Conservation (phyloP, 805 yeast species). For the Candida vartiovaarae region DNA sequence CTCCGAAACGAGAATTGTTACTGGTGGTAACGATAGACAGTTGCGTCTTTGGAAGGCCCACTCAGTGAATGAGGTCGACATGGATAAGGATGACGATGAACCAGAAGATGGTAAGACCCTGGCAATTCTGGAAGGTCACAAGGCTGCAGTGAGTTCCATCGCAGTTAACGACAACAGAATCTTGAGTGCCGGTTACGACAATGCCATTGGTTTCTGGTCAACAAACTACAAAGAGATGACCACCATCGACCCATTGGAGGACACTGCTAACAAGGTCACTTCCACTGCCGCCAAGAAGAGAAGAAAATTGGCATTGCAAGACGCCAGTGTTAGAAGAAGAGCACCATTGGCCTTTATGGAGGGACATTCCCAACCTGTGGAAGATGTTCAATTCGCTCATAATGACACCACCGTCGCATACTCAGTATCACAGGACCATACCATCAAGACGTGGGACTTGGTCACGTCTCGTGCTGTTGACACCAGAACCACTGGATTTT, state of each 20-base stretch:
- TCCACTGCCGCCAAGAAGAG: conserved; percentile 86
- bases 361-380: conserved; percentile 84
- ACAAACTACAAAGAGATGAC: conserved; percentile 81
- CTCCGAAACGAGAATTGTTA: conserved; percentile 64
- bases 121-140: conserved; percentile 87
- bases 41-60: conserved; percentile 81
- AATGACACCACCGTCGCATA: conserved; percentile 78
- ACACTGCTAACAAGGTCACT: conserved; percentile 39
- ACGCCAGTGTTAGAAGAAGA: conserved; percentile 69
- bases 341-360: conserved; percentile 75
- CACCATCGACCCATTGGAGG: conserved; percentile 42
- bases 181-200: conserved; percentile 80
- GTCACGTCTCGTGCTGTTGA: conserved; percentile 81
- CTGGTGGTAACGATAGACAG: conserved; percentile 86
- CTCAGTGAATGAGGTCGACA: conserved; percentile 23
- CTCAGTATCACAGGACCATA: conserved; percentile 93
- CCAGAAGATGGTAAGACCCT: conserved; percentile 66
- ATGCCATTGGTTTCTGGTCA: conserved; percentile 81
- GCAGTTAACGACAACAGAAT: conserved; percentile 52
- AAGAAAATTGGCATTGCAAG: conserved; percentile 72
- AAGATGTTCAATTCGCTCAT: conserved; percentile 69
- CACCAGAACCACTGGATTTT: conserved; percentile 79
- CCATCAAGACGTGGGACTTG: conserved; percentile 94
- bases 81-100: conserved; percentile 33
- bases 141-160: conserved; percentile 74